phyloP scores from a whole-genome alignment of 768 basidiomycete genomes.

The Auricularia sp. region DNA sequence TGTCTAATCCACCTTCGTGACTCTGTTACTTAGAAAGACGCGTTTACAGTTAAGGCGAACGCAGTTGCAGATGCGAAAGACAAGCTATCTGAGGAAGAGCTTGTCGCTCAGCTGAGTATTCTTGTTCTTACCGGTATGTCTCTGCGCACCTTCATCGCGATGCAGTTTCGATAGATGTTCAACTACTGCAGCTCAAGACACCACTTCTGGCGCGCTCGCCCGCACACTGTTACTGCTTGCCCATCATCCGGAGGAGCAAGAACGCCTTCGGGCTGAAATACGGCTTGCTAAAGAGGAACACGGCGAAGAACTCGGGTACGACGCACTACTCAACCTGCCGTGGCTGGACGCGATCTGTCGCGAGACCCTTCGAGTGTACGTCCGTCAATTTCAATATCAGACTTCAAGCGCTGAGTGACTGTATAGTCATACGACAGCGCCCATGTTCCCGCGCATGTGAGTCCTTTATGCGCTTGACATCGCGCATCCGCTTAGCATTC shows the following conservation, averaged over 20 bases:
- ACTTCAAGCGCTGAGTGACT: no score
- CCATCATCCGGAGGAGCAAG: slow-evolving; percentile 5
- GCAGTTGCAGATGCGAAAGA: background rate
- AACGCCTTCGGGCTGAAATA: background rate
- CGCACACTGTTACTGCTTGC: slow-evolving; percentile 4
- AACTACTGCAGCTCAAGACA: background rate
- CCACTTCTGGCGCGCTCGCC: slow-evolving; percentile 4
- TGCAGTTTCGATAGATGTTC: background rate
- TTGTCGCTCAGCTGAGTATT: background rate
- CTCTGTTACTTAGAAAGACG: no score
- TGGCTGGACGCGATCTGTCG: slow-evolving; percentile 8
- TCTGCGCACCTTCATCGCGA: background rate
- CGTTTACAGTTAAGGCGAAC: background rate
- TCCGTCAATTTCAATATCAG: background rate
- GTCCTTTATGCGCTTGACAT: background rate
- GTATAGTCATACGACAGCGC: no score
- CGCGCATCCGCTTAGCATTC: background rate
- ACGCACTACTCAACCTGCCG: background rate
- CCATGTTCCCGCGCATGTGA: background rate
- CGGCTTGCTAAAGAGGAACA: no score
- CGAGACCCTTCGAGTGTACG: slow-evolving; percentile 6
- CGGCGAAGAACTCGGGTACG: background rate
- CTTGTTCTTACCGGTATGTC: background rate
- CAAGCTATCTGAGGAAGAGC: background rate
- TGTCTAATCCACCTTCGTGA: no score